Conservation (phyloP, 176 grass and related monocot genomes). For the Aegilops tauschii region DNA sequence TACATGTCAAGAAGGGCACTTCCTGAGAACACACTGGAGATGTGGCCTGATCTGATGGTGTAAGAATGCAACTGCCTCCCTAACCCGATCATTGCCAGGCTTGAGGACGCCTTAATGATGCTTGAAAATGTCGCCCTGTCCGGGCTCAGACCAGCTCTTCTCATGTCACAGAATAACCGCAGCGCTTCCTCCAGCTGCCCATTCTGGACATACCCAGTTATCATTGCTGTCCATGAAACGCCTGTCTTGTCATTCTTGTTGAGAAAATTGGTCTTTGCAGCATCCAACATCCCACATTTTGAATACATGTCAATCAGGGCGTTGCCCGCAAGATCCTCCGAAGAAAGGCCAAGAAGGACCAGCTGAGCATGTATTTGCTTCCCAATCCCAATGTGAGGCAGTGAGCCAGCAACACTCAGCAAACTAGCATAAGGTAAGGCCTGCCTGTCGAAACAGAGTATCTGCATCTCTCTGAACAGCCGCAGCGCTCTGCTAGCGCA, state of each 20-base stretch:
- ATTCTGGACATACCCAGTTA: conserved; percentile 64
- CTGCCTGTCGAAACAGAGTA: conserved; percentile 41
- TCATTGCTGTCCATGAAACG: conserved; percentile 61
- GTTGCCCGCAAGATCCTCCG: conserved; percentile 55
- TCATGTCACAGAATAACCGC: conserved; percentile 54
- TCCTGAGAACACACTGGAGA: conserved; percentile 55
- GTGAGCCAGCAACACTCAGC: conserved; percentile 61
- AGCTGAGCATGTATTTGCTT: conserved; percentile 80
- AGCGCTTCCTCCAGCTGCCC: conserved; percentile 50
- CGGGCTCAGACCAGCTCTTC: conserved; percentile 47
- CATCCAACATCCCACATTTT: conserved; percentile 53
- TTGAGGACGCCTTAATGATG: conserved; percentile 64
- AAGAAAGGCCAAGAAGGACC: conserved; percentile 44
- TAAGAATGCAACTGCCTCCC: conserved; percentile 66
- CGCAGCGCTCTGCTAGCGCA: conserved; percentile 26
- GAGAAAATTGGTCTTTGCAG: conserved; percentile 39
- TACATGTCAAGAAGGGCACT: conserved; percentile 96
- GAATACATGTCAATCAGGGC: conserved; percentile 76
- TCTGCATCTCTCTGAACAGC: conserved; percentile 65
- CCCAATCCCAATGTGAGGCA: conserved; percentile 56
- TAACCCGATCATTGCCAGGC: conserved; percentile 51
- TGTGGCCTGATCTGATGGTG: conserved; percentile 51
- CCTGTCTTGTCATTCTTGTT: conserved; percentile 43
- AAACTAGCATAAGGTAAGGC: conserved; percentile 71
- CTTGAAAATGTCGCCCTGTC: conserved; percentile 62